phyloP scores from a whole-genome alignment of 768 basidiomycete species.

The Hortiboletus campestris region DNA sequence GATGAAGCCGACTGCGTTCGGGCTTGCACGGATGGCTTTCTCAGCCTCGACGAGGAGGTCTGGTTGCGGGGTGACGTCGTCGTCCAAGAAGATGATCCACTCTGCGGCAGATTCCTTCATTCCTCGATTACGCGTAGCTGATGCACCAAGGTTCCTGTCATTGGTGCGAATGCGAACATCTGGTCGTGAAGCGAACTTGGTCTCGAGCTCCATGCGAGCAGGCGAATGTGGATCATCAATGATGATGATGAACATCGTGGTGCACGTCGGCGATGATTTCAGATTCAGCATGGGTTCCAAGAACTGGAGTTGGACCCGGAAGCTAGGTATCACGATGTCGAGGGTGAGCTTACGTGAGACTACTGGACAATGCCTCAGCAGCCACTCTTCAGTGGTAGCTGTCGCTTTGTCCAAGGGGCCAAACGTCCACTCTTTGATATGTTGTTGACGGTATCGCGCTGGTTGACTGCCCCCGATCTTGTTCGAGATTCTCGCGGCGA shows the following conservation, averaged over 20 bases:
- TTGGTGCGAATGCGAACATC: slow-evolving; percentile 58
- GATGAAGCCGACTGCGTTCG: slow-evolving; percentile 52
- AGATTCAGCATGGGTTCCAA: slow-evolving; percentile 46
- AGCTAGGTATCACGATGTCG: slow-evolving; percentile 57
- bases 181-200: slow-evolving; percentile 39
- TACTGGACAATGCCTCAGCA: slow-evolving; percentile 24
- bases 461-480: slow-evolving; percentile 42
- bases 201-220: slow-evolving; percentile 36
- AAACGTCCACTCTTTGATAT: slow-evolving; percentile 48
- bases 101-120: slow-evolving; percentile 54
- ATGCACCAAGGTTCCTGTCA: slow-evolving; percentile 46
- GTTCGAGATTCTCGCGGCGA: slow-evolving; percentile 42
- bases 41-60: slow-evolving; percentile 48
- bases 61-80: slow-evolving; percentile 46
- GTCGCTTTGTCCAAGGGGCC: slow-evolving; percentile 43
- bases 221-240: slow-evolving; percentile 53
- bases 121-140: slow-evolving; percentile 54
- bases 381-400: slow-evolving; percentile 35
- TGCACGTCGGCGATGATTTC: slow-evolving; percentile 40
- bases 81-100: slow-evolving; percentile 61
- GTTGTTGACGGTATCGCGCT: slow-evolving; percentile 49
- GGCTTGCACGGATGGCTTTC: slow-evolving; percentile 44
- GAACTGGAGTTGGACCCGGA: slow-evolving; percentile 46
- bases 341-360: slow-evolving; percentile 43
- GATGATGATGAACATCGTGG: slow-evolving; percentile 57